Evolutionary conservation across 306 rosid genomes (phyloP).

Genomic region (Datisca glomerata): DNA sequence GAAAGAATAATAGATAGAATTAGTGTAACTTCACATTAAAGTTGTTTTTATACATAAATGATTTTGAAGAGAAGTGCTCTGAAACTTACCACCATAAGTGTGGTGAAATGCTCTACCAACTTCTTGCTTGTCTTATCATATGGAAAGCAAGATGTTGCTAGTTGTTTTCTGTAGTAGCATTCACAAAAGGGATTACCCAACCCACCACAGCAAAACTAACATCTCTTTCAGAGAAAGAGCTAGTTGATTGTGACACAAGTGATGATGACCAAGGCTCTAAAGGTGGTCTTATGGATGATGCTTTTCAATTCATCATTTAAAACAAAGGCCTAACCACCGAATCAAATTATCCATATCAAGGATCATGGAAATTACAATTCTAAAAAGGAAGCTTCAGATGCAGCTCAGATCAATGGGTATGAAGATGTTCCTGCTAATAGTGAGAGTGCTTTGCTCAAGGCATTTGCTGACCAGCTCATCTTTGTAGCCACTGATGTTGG

Average conservation of each 20-base stretch:
- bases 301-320: too few species aligned
- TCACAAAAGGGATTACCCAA: conserved; percentile 35
- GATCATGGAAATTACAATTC: conserved; percentile 1
- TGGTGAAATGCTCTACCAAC: background rate
- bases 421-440: background rate
- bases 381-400: background rate
- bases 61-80: too few species aligned
- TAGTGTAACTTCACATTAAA: too few species aligned
- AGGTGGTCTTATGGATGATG: too few species aligned
- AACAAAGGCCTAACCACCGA: too few species aligned
- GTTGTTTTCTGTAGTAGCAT: conserved; percentile 37
- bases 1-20: too few species aligned
- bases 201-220: conserved; percentile 19
- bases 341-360: conserved; percentile 3
- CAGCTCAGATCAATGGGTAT: background rate
- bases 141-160: conserved; percentile 29
- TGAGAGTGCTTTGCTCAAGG: background rate
- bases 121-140: background rate
- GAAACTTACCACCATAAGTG: too few species aligned
- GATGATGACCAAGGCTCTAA: conserved; percentile 4
- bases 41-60: too few species aligned
- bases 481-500: conserved; percentile 1
- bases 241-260: conserved; percentile 1
- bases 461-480: conserved; percentile 5
- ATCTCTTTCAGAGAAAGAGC: conserved; percentile 31